Evolutionary conservation across 495 filamentous ascomycete genomes (phyloP), one percentile per base, ranked within the genome.

Genomic region (Podospora bellae-mahoneyi): DNA sequence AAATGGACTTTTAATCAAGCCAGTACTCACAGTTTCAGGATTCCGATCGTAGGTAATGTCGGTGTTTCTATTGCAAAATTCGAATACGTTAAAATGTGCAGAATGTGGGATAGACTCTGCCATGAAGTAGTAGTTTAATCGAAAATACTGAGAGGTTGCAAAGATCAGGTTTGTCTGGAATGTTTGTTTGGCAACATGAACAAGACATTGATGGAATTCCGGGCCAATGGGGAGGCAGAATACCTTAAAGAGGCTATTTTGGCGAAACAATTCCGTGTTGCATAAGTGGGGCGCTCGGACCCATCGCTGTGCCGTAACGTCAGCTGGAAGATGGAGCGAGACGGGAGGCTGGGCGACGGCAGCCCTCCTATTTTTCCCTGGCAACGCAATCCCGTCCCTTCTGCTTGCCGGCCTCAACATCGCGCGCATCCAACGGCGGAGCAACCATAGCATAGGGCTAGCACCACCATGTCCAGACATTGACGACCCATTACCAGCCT

Each of bases 401-500:
- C 18, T 23, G 28, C 59, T 34, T 26, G 23, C 67, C 55, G 65
- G 71, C 69, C 68, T 66, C 69, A 34, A 62, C 68, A 66, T 60
- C 70, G 19, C 55, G 19, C 55, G 54, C 71, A 67, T 68, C 74
- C 66, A 74, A 68, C 72, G 58, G 66, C 68, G 64, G 70, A 76
- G 71, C 72, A 76, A 76, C 72, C 68, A 64, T 55, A 76, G 71
- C 68, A 62, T 55, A 63, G 39, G 55, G 56, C 65, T 64, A 65
- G 66, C 66, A 67, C 68, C 60, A 9, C 34, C 32, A 28, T 20
- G 27, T 19, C 30, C 16, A 44, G 2, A 63, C 61, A 10, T 26
- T 26, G n/a, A 19, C 10, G 55, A 58, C 23, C 9, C 18, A 10
- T 23, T 58, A 18, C 44, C 27, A 16, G 9, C 34, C 34, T 48